These are phyloP conservation scores for Sclerotinia subarctica DNA, from an alignment of 2,329 filamentous ascomycete species.

Conservation along the genomic window DNA sequence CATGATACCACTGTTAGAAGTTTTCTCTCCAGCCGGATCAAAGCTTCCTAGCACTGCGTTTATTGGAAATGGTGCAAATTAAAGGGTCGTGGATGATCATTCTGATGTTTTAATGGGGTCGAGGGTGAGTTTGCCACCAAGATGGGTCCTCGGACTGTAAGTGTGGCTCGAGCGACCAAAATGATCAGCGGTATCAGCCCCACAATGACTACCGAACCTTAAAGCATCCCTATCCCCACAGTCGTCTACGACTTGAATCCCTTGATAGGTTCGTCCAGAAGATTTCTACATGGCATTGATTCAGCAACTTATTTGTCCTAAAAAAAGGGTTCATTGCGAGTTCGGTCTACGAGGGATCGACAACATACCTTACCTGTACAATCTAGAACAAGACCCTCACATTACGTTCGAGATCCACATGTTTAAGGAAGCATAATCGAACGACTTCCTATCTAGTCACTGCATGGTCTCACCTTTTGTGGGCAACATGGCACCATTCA, in stretches of 20 bases:
- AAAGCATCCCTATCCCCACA: background rate
- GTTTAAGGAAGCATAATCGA: background rate
- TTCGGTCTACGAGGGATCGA: no score
- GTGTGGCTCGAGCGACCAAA: slow-evolving; percentile 3
- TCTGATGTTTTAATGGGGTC: background rate
- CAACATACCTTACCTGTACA: no score
- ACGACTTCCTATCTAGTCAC: background rate
- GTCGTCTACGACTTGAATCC: background rate
- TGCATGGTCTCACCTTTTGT: background rate
- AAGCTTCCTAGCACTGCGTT: background rate
- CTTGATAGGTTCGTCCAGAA: no score
- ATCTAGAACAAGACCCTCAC: no score
- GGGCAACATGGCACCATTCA: background rate
- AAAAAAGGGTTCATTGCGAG: no score
- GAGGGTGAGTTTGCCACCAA: background rate
- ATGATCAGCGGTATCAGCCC: background rate
- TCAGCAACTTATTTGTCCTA: no score
- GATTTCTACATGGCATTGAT: no score
- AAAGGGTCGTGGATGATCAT: background rate
- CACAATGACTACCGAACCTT: slow-evolving; percentile 1
- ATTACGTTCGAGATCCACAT: background rate
- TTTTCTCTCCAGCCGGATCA: background rate
- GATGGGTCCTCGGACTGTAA: no score
- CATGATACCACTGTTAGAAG: background rate
- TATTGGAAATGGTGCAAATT: background rate